Evolutionary conservation across 176 grass and related monocot genomes (phyloP).

Genomic region (Neostapfia colusana): DNA sequence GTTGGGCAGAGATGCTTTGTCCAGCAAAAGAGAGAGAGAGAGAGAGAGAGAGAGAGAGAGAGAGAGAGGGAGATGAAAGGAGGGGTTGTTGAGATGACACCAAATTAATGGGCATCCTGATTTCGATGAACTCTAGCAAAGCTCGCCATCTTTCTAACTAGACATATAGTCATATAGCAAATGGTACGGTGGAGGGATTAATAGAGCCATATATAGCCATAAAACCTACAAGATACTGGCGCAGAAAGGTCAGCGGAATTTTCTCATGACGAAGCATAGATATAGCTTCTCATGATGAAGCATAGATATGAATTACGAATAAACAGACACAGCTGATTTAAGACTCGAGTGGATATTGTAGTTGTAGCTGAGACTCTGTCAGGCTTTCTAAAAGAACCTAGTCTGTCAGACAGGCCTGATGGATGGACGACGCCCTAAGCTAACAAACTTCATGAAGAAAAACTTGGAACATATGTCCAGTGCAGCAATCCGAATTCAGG

Average conservation of each 20-base stretch:
- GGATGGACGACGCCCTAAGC: no score
- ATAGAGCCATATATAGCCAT: conserved; percentile 39
- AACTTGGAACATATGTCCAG: no score
- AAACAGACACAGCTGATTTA: background rate
- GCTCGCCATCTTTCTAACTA: conserved; percentile 56
- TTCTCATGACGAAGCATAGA: background rate
- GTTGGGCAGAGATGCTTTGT: conserved; percentile 46
- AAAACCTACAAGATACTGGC: conserved; percentile 16
- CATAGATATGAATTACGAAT: background rate
- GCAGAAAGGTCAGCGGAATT: conserved; percentile 19
- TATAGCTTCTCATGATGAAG: background rate
- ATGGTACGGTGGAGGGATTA: conserved; percentile 38
- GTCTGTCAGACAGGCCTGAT: no score
- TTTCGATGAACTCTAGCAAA: conserved; percentile 55
- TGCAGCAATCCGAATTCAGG: background rate
- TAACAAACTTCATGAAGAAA: no score
- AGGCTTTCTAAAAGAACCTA: no score
- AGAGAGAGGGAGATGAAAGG: conserved; percentile 12
- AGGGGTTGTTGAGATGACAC: conserved; percentile 49
- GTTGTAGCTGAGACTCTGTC: no score
- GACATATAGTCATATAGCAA: conserved; percentile 49
- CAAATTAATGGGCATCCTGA: conserved; percentile 44
- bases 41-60: no score
- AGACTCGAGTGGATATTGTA: no score
- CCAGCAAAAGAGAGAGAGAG: conserved; percentile 41